A percentile compares a stretch with the other conserved stretches of the same genome.
Conservation (phyloP, 73 alveolate species). For the Stentor coeruleus region DNA sequence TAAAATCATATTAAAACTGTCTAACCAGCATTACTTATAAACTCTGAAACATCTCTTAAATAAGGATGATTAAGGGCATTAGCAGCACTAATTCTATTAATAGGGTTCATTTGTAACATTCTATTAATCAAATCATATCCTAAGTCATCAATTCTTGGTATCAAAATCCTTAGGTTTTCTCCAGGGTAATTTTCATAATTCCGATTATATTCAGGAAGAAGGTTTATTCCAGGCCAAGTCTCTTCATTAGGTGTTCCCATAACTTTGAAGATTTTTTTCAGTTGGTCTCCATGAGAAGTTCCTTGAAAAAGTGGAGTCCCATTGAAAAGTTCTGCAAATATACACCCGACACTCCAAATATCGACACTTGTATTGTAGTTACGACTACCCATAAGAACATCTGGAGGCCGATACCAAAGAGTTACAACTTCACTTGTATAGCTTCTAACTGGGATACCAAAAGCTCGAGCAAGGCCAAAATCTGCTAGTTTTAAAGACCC, state of each 20-base stretch:
- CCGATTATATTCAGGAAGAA: conserved; percentile 85
- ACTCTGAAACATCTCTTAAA: too few species aligned
- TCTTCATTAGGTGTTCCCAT: conserved; percentile 85
- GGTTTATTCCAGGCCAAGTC: conserved; percentile 78
- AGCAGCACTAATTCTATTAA: conserved; percentile 49
- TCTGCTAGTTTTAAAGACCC: conserved; percentile 78
- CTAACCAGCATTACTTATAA: too few species aligned
- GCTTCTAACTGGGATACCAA: conserved; percentile 77
- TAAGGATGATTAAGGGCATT: conserved; percentile 51
- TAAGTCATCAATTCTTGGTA: too few species aligned
- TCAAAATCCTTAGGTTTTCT: too few species aligned
- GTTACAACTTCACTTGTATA: conserved; percentile 87
- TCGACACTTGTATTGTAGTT: conserved; percentile 54
- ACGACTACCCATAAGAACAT: conserved; percentile 67
- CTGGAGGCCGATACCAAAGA: conserved; percentile 89
- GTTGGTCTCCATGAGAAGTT: conserved; percentile 15
- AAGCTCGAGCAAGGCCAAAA: conserved; percentile 94
- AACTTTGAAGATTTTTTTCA: conserved; percentile 2
- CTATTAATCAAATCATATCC: too few species aligned
- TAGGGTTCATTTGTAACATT: conserved; percentile 48
- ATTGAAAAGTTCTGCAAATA: neutral
- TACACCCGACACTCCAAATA: conserved; percentile 31
- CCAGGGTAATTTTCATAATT: too few species aligned
- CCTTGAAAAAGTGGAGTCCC: conserved; percentile 28
- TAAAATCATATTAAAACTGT: too few species aligned